Conservation (phyloP, 108 stramenopile genomes). For the Parmales sp. region DNA sequence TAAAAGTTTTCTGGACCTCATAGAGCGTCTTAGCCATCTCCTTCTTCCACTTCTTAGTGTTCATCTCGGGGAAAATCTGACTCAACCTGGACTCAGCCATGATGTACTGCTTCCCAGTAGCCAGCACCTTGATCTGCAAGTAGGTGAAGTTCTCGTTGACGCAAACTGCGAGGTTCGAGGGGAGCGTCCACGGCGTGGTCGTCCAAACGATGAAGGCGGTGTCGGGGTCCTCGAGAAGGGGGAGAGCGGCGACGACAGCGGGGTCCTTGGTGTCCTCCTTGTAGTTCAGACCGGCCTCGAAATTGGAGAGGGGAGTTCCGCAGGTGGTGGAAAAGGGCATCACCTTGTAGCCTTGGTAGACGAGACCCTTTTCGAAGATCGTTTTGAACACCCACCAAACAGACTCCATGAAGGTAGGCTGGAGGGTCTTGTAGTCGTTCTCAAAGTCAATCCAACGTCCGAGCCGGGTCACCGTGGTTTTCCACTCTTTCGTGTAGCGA, state of each 20-base stretch:
- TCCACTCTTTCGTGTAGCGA: constrained; percentile 96
- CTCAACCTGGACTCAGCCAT: constrained; percentile 71
- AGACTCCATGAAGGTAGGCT: constrained; percentile 94
- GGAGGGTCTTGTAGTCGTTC: constrained; percentile 99
- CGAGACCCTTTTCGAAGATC: constrained; percentile 85
- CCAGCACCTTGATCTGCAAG: constrained; percentile 81
- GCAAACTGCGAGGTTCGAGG: constrained; percentile 89
- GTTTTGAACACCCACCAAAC: constrained; percentile 99
- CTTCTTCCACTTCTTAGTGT: constrained; percentile 85
- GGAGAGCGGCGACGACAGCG: constrained; percentile 94
- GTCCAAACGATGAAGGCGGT: constrained; percentile 89
- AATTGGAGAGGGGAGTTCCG: constrained; percentile 92
- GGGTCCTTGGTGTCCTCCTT: constrained; percentile 92
- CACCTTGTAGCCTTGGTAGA: constrained; percentile 98
- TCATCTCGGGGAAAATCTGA: constrained; percentile 88
- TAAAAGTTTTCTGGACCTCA: constrained; percentile 53
- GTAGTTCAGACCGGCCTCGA: constrained; percentile 98
- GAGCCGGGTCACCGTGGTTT: constrained; percentile 79
- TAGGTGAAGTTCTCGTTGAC: constrained; percentile 87
- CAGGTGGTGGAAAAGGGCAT: constrained; percentile 98
- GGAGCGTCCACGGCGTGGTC: constrained; percentile 98
- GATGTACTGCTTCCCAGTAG: constrained; percentile 63
- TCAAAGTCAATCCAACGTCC: constrained; percentile 99
- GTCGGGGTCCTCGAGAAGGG: constrained; percentile 60
- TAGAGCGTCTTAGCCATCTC: constrained; percentile 72